Conservation (phyloP, 306 rosid genomes). For the Cucurbita moschata region DNA sequence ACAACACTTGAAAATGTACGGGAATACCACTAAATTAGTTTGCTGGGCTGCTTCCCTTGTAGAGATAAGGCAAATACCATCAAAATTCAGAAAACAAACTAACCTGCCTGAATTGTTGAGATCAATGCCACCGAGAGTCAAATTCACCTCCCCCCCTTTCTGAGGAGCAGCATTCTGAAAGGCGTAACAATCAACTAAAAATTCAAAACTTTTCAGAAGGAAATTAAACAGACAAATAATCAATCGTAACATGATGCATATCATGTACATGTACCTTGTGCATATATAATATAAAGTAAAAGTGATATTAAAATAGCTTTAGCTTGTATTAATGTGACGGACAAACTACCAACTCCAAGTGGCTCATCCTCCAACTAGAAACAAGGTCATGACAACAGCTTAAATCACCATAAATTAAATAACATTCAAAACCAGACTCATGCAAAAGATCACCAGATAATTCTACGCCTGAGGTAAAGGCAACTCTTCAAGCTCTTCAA, state of each 20-base stretch:
- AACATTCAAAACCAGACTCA: background rate
- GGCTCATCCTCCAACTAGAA: conserved; percentile 1
- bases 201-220: background rate
- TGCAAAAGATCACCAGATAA: background rate
- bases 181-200: background rate
- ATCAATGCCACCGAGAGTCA: conserved; percentile 97
- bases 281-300: background rate
- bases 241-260: background rate
- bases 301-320: background rate
- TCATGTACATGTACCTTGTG: background rate
- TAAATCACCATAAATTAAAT: background rate
- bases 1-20: conserved; percentile 55
- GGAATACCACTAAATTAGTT: conserved; percentile 19
- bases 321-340: background rate
- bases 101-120: conserved; percentile 99
- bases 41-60: conserved; percentile 7
- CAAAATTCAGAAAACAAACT: conserved; percentile 34
- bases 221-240: background rate
- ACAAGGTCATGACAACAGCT: background rate
- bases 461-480: background rate
- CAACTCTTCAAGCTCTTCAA: background rate
- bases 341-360: background rate
- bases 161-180: conserved; percentile 55
- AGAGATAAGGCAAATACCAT: background rate
- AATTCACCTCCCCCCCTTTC: conserved; percentile 79